Conservation (phyloP, 805 yeast species). For the Metschnikowia rubicola region DNA sequence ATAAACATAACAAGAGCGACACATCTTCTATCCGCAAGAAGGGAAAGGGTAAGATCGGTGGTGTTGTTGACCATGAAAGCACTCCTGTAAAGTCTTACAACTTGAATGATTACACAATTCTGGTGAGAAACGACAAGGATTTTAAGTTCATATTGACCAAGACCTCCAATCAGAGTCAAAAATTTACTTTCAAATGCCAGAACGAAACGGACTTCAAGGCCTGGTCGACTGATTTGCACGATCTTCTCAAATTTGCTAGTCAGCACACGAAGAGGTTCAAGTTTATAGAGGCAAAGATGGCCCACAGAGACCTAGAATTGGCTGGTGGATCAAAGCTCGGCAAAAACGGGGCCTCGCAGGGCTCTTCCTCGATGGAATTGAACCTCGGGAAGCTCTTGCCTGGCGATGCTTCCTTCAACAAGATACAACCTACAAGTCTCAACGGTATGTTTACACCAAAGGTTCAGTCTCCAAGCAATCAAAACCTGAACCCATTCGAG, state of each 20-base stretch:
- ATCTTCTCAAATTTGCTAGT: conserved; percentile 45
- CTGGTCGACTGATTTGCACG: conserved; percentile 56
- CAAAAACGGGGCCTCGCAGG: background rate
- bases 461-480: conserved; percentile 31
- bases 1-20: conserved; percentile 8
- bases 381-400: conserved; percentile 16
- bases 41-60: conserved; percentile 35
- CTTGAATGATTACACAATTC: conserved; percentile 35
- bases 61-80: conserved; percentile 39
- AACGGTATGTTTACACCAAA: conserved; percentile 39
- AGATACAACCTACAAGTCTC: conserved; percentile 19
- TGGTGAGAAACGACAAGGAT: conserved; percentile 29
- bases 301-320: conserved; percentile 13
- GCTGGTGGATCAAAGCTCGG: background rate
- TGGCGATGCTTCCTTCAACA: conserved; percentile 11
- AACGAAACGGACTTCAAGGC: conserved; percentile 40
- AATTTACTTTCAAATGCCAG: conserved; percentile 44
- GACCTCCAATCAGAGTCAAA: conserved; percentile 26
- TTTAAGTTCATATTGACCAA: conserved; percentile 34
- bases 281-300: conserved; percentile 42
- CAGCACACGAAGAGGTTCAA: conserved; percentile 48
- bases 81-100: conserved; percentile 40
- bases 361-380: conserved; percentile 11
- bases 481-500: conserved; percentile 39
- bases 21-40: conserved; percentile 13